Evolutionary conservation across 768 basidiomycete genomes (phyloP).

Genomic region (Pleurotus cornucopiae): DNA sequence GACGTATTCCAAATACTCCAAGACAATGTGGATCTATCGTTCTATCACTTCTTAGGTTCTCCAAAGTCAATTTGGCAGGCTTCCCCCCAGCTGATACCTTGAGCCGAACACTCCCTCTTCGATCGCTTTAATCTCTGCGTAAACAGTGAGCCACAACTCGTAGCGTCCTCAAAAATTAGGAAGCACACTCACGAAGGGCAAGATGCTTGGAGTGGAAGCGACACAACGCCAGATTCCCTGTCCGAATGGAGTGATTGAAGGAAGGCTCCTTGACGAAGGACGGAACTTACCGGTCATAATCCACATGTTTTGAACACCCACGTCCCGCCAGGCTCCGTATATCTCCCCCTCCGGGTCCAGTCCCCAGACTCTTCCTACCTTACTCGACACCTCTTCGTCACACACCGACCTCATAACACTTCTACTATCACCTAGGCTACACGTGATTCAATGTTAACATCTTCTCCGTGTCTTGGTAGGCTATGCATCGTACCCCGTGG

Average conservation of each 20-base stretch:
- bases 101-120: slow-evolving; percentile 44
- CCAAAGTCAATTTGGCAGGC: no score
- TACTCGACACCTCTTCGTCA: slow-evolving; percentile 38
- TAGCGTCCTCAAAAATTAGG: not conserved
- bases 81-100: no score
- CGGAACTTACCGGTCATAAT: slow-evolving; percentile 45
- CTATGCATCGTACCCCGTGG: slow-evolving; percentile 41
- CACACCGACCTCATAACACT: slow-evolving; percentile 35
- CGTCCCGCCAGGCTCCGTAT: slow-evolving; percentile 41
- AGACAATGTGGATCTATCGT: no score
- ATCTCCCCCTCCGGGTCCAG: slow-evolving; percentile 64
- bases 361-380: slow-evolving; percentile 55
- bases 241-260: not conserved
- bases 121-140: slow-evolving; percentile 64
- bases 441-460: no score
- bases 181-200: slow-evolving; percentile 53
- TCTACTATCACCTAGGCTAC: slow-evolving; percentile 42
- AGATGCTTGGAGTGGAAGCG: slow-evolving; percentile 67
- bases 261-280: not conserved
- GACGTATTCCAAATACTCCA: no score
- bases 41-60: no score
- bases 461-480: no score
- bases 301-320: slow-evolving; percentile 54
- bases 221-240: slow-evolving; percentile 55
- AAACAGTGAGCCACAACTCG: not conserved